A percentile compares a stretch with the other conserved stretches of the same genome.
Conservation (phyloP, 2,329 filamentous ascomycete species). For the Trichoderma aggressivum region DNA sequence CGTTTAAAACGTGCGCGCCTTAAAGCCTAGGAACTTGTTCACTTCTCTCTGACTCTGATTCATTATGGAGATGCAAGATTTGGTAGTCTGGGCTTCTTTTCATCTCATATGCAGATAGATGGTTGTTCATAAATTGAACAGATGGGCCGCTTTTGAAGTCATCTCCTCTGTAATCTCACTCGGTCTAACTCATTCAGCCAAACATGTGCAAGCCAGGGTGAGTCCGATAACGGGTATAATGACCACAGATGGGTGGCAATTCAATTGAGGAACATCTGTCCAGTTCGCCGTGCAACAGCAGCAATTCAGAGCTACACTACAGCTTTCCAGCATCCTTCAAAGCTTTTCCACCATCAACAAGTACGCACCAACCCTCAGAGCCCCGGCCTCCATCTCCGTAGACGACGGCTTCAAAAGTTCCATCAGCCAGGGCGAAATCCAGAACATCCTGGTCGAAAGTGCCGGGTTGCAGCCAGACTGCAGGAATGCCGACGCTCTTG, state of each 20-base stretch:
- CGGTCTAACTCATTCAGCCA: neutral
- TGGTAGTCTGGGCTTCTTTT: neutral
- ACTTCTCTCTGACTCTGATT: too few relatives aligned
- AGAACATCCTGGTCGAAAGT: constrained; percentile 77
- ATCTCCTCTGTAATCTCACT: neutral
- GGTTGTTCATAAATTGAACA: neutral
- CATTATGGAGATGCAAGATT: too few relatives aligned
- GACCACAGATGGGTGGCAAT: neutral
- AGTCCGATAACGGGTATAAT: neutral
- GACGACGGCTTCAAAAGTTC: constrained; percentile 66
- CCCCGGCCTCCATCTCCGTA: constrained; percentile 62
- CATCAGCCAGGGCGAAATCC: constrained; percentile 59
- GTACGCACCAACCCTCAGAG: constrained; percentile 78
- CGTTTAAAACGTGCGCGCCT: too few relatives aligned
- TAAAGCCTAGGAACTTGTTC: too few relatives aligned
- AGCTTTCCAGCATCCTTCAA: constrained; percentile 55
- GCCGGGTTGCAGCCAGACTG: constrained; percentile 89
- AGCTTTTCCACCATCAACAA: constrained; percentile 75
- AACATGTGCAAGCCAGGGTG: neutral
- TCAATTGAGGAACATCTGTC: neutral
- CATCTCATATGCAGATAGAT: neutral
- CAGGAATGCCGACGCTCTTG: constrained; percentile 65
- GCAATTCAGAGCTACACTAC: constrained; percentile 20
- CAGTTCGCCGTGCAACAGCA: neutral
- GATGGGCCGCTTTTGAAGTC: neutral